phyloP scores from a whole-genome alignment of 2,329 filamentous ascomycete genomes.

The Aureobasidium lini region DNA sequence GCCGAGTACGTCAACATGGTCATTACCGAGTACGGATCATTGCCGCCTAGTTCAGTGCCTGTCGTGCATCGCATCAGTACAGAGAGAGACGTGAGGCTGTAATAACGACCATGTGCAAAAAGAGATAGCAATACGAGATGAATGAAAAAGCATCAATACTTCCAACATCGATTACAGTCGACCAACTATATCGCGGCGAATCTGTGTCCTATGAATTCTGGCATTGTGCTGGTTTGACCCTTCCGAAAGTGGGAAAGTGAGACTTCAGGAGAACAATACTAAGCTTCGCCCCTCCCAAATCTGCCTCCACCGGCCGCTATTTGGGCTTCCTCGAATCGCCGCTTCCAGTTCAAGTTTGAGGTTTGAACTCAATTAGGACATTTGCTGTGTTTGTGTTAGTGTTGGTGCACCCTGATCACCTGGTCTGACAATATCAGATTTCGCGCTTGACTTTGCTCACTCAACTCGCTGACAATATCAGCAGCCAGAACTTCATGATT shows the following conservation, averaged over 20 bases:
- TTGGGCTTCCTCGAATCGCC: background rate
- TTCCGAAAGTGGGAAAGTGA: background rate
- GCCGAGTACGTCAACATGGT: conserved; percentile 82
- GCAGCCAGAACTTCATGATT: too few relatives aligned
- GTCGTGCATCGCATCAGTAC: conserved; percentile 57
- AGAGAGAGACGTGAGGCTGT: conserved; percentile 22
- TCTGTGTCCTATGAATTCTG: too few relatives aligned
- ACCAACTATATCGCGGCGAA: too few relatives aligned
- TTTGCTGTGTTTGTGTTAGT: too few relatives aligned
- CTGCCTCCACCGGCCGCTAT: background rate
- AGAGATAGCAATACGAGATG: background rate
- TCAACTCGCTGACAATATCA: too few relatives aligned
- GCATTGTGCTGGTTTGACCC: background rate
- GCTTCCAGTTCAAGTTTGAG: background rate
- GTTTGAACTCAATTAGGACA: too few relatives aligned
- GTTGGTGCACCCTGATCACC: too few relatives aligned
- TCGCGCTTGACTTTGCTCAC: too few relatives aligned
- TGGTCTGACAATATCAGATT: too few relatives aligned
- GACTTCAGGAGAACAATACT: conserved; percentile 7
- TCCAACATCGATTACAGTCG: background rate
- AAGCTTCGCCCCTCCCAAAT: background rate
- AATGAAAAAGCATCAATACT: conserved; percentile 7
- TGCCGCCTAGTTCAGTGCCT: conserved; percentile 79
- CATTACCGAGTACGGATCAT: conserved; percentile 81
- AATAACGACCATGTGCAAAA: background rate